These are phyloP conservation scores for Hysterium pulicare DNA, from an alignment of 2,329 filamentous ascomycete genomes.

Conservation along the genomic window DNA sequence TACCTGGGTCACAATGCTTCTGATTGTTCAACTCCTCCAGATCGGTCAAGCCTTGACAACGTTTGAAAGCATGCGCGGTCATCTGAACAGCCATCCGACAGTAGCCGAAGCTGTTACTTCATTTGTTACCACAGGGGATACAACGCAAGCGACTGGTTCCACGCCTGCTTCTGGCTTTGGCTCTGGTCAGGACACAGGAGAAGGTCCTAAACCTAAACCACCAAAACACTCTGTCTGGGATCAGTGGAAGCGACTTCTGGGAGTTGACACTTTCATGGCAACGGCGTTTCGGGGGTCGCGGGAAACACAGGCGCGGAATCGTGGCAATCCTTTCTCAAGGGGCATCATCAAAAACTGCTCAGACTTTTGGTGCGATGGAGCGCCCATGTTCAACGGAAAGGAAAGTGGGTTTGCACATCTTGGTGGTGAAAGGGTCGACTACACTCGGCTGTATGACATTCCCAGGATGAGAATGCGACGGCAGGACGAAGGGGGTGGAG, in stretches of 20 bases:
- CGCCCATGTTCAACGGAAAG: conserved; percentile 72
- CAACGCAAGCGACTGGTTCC: conserved; percentile 54
- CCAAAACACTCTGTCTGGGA: conserved; percentile 66
- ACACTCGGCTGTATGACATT: conserved; percentile 83
- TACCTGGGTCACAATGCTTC: conserved; percentile 95
- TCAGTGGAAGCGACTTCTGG: conserved; percentile 80
- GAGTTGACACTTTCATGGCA: conserved; percentile 89
- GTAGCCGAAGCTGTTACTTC: conserved; percentile 65
- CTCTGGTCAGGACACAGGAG: conserved; percentile 54
- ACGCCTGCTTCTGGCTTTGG: conserved; percentile 54
- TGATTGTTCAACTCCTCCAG: conserved; percentile 90
- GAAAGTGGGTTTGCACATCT: conserved; percentile 73
- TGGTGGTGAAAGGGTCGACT: conserved; percentile 77
- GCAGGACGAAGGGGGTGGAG: conserved; percentile 31
- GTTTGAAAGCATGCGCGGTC: conserved; percentile 90
- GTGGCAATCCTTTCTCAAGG: conserved; percentile 78
- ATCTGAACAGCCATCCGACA: conserved; percentile 58
- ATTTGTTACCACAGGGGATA: conserved; percentile 70
- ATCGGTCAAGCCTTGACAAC: conserved; percentile 91
- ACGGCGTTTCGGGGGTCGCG: conserved; percentile 74
- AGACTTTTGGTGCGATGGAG: conserved; percentile 94
- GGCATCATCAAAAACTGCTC: conserved; percentile 86
- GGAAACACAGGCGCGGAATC: conserved; percentile 43
- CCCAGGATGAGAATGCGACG: conserved; percentile 64
- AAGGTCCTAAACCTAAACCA: conserved; percentile 38